phyloP scores from a whole-genome alignment of 2,329 filamentous ascomycete species.

The Nemania sp. region DNA sequence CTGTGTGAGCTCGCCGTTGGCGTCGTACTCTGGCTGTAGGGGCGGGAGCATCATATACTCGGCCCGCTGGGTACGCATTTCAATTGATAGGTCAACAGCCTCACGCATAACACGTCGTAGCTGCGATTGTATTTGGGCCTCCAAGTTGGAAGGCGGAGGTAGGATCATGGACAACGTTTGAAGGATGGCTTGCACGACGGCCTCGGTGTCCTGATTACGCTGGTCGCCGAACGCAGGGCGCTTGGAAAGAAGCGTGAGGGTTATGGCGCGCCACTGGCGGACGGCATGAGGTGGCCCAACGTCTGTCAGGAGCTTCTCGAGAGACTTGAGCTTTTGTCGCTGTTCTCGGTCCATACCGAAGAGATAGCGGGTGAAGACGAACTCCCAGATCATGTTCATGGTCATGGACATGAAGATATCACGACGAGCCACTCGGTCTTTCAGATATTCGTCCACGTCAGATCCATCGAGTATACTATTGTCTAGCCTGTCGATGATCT shows the following conservation, averaged over 20 bases:
- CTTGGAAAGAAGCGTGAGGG: slow-evolving; percentile 83
- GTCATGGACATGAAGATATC: slow-evolving; percentile 99
- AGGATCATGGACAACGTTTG: slow-evolving; percentile 82
- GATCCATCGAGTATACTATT: slow-evolving; percentile 93
- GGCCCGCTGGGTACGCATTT: slow-evolving; percentile 95
- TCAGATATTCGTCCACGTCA: slow-evolving; percentile 86
- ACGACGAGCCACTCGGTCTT: slow-evolving; percentile 83
- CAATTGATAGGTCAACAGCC: slow-evolving; percentile 87
- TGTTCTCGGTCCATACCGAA: slow-evolving; percentile 99
- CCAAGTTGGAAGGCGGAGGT: slow-evolving; percentile 80
- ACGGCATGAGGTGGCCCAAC: slow-evolving; percentile 88
- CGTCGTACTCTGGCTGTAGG: slow-evolving; percentile 91
- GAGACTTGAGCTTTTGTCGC: slow-evolving; percentile 92
- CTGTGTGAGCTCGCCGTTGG: slow-evolving; percentile 83
- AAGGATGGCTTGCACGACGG: slow-evolving; percentile 91
- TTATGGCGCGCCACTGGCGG: slow-evolving; percentile 95
- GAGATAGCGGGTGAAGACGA: slow-evolving; percentile 94
- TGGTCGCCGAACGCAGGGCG: slow-evolving; percentile 80
- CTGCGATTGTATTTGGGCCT: slow-evolving; percentile 79
- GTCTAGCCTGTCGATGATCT: slow-evolving; percentile 91
- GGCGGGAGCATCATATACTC: slow-evolving; percentile 99
- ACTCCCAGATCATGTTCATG: slow-evolving; percentile 99
- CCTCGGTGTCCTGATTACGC: slow-evolving; percentile 87
- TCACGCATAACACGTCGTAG: slow-evolving; percentile 85
- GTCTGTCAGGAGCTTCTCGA: slow-evolving; percentile 90